Conservation (phyloP, 202 grass and related monocot species). For the Panicum hallii region DNA sequence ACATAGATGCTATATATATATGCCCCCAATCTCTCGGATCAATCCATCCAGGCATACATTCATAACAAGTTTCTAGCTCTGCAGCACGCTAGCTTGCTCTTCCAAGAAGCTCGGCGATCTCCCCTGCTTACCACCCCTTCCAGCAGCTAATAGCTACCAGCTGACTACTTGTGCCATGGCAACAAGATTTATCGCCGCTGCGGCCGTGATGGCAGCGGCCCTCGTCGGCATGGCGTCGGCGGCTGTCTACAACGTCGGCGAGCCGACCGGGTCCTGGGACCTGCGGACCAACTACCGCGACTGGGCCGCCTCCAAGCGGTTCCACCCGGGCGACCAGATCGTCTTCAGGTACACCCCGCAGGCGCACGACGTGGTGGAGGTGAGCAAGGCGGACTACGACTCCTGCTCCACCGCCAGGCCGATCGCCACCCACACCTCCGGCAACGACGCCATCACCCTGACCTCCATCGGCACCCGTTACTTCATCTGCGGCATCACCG, state of each 20-base stretch:
- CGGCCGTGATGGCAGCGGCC: constrained; percentile 6
- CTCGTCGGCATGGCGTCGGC: constrained; percentile 35
- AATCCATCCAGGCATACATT: background rate
- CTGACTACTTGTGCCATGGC: background rate
- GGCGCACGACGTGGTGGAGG: constrained; percentile 55
- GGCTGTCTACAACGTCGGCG: constrained; percentile 51
- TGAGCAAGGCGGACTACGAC: constrained; percentile 42
- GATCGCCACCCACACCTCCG: constrained; percentile 14
- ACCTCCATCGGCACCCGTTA: constrained; percentile 41
- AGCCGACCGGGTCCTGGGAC: constrained; percentile 43
- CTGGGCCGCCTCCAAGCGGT: constrained; percentile 52
- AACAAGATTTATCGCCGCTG: background rate
- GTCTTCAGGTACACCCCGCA: constrained; percentile 49
- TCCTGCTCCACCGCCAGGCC: constrained; percentile 6
- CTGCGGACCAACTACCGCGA: constrained; percentile 36
- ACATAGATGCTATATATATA: background rate
- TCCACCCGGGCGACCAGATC: constrained; percentile 47
- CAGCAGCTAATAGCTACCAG: background rate
- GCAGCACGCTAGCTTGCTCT: background rate
- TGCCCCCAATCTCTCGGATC: background rate
- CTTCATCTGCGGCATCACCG: constrained; percentile 56
- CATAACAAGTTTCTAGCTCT: background rate
- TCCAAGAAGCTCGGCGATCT: background rate
- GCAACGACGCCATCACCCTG: constrained; percentile 36
- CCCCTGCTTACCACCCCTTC: constrained; percentile 18